phyloP scores from a whole-genome alignment of 352 stramenopile species.

The Pythium coloratum region DNA sequence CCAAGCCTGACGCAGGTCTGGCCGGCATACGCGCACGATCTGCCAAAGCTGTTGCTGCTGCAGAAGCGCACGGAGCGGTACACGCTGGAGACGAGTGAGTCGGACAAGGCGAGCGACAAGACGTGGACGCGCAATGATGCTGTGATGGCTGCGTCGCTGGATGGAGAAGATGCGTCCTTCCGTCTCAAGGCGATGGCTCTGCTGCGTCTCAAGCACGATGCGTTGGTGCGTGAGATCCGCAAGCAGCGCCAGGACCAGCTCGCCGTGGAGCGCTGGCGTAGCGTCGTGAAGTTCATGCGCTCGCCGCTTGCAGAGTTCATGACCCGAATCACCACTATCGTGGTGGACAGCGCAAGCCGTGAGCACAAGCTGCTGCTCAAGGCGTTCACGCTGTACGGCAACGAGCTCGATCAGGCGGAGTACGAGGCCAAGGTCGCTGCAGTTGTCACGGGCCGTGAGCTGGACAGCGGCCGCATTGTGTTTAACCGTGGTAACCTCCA shows the following conservation, averaged over 20 bases:
- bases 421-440: constrained; percentile 57
- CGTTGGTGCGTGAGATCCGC: constrained; percentile 44
- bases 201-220: constrained; percentile 55
- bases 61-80: constrained; percentile 62
- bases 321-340: constrained; percentile 20
- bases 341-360: constrained; percentile 23
- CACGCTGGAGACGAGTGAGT: constrained; percentile 15
- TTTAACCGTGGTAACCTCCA: constrained; percentile 72
- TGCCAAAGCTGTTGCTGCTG: constrained; percentile 59
- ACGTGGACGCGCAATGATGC: constrained; percentile 36
- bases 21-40: constrained; percentile 40
- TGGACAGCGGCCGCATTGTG: constrained; percentile 30
- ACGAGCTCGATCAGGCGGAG: constrained; percentile 26
- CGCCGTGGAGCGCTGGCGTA: constrained; percentile 42
- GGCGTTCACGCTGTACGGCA: constrained; percentile 38
- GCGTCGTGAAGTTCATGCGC: constrained; percentile 16
- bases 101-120: constrained; percentile 2
- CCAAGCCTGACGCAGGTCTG: constrained; percentile 40
- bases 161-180: constrained; percentile 23
- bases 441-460: constrained; percentile 48
- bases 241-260: constrained; percentile 37
- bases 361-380: constrained; percentile 59
- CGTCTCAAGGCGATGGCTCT: constrained; percentile 37
- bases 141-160: constrained; percentile 28
- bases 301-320: constrained; percentile 29